Base-by-base conservation (phyloP, 495 filamentous ascomycete genomes). In the Massariosphaeria phaeospora region DNA sequence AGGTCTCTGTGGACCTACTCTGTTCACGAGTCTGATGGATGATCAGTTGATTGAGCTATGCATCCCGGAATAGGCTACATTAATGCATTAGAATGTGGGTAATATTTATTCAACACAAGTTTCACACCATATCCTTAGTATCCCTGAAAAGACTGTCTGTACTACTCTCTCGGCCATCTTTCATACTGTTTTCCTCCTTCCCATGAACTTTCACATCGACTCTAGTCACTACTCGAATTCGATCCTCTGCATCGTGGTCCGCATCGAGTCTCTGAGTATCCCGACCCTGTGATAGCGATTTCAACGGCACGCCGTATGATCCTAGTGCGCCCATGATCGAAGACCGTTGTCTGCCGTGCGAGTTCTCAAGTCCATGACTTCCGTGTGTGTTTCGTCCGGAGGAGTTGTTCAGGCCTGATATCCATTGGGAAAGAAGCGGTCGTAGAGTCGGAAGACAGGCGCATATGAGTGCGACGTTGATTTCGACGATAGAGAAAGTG, bases 361-460 rank as follows among this genome's bases (percentile, higher is more conserved):
- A 55, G 21, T 10, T 11, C 12, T 38, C 26, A 2, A 12, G 7
- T 38, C 23, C n/a, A 17, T 7, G 31, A 17, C 35, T 43, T 24
- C 48, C 38, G 17, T 41, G 5, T 3, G 51, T 46, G 25, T 41
- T 41, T n/a, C 33, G 25, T 8, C 8, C 7, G 21, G 26, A 46
- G 29, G 38, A 20, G 23, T 2, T 13, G 13, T 56, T 52, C 11
- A 69, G 40, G 5, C 55, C 35, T 1, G 63, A 49, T 44, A 68
- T 59, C 48, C 56, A 54, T 17, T 42, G 42, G 6, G 61, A 29
- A 9, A 67, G 39, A n/a, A 67, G 55, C 1, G 54, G 57, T 18
- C 62, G 62, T 3, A 69, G 55, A 8, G 63, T 56, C 10, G 67
- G 63, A 7, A 69, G 55, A 44, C 65, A 68, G 15, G 66, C 62